phyloP scores from a whole-genome alignment of 352 stramenopile species.

The Phytophthora cajani region DNA sequence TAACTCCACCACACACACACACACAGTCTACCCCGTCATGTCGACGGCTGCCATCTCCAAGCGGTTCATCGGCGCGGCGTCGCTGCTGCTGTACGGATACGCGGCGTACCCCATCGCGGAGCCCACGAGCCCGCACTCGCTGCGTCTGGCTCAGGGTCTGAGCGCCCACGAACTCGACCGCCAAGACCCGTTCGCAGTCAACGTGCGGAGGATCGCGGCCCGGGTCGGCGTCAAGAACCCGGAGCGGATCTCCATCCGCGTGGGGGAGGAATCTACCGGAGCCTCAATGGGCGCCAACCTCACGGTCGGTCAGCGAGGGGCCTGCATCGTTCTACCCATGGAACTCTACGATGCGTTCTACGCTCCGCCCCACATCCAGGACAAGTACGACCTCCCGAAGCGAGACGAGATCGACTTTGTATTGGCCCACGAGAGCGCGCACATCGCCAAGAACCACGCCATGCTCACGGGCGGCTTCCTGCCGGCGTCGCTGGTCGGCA shows the following conservation, averaged over 20 bases:
- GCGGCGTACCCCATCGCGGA: conserved; percentile 60
- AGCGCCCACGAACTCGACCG: conserved; percentile 66
- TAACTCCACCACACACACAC: conserved; percentile 3
- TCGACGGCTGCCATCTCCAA: conserved; percentile 38
- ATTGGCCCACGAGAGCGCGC: conserved; percentile 79
- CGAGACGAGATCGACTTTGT: conserved; percentile 87
- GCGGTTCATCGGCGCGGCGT: conserved; percentile 36
- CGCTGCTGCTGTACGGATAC: conserved; percentile 40
- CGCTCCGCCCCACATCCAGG: conserved; percentile 49
- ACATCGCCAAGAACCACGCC: conserved; percentile 85
- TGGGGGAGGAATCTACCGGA: conserved; percentile 66
- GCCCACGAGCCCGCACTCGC: conserved; percentile 65
- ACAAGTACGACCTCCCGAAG: conserved; percentile 63
- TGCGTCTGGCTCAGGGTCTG: conserved; percentile 64
- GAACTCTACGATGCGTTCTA: conserved; percentile 87
- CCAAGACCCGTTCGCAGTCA: conserved; percentile 65
- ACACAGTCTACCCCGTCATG: conserved; percentile 15
- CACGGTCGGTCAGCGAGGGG: conserved; percentile 57
- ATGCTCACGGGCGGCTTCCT: conserved; percentile 69
- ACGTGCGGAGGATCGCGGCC: conserved; percentile 66
- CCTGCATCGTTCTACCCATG: conserved; percentile 75
- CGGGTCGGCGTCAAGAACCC: conserved; percentile 73
- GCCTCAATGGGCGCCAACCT: conserved; percentile 73
- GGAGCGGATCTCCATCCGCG: conserved; percentile 68
- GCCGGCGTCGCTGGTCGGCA: conserved; percentile 66